A percentile compares a stretch with the other conserved stretches of the same genome.
Conservation (phyloP, 768 basidiomycete species). For the Pleurotus djamor region DNA sequence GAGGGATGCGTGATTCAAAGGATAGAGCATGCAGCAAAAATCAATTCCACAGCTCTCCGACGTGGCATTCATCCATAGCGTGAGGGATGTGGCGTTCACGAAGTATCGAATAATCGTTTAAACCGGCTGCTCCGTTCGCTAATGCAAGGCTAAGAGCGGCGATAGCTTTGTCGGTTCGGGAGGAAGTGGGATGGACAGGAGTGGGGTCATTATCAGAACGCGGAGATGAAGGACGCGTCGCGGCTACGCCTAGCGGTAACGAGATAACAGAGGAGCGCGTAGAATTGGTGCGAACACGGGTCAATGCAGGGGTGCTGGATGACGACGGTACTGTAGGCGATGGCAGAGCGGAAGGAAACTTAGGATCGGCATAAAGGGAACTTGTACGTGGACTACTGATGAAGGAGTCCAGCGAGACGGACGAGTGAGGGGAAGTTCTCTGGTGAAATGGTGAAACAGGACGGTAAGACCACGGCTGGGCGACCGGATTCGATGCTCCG, state of each 20-base stretch:
- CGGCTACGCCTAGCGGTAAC: slow-evolving; percentile 19
- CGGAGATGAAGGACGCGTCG: slow-evolving; percentile 12
- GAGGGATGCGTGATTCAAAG: too few relatives aligned
- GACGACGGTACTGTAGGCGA: slow-evolving; percentile 11
- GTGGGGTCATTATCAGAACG: neutral
- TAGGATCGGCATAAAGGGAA: slow-evolving; percentile 27
- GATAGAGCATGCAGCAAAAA: neutral
- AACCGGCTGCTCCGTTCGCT: slow-evolving; percentile 61
- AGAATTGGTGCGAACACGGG: slow-evolving; percentile 32
- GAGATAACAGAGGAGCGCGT: slow-evolving; percentile 37
- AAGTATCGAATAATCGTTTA: slow-evolving; percentile 55
- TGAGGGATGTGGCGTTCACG: slow-evolving; percentile 30
- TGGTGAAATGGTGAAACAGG: slow-evolving; percentile 12
- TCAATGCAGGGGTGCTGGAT: slow-evolving; percentile 25
- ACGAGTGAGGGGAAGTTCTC: slow-evolving; percentile 13
- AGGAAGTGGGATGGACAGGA: slow-evolving; percentile 25
- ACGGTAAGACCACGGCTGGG: slow-evolving; percentile 10
- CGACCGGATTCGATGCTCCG: slow-evolving; percentile 26
- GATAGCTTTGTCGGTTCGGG: slow-evolving; percentile 56
- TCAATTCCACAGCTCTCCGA: slow-evolving; percentile 56
- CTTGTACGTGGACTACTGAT: slow-evolving; percentile 24
- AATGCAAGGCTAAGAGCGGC: slow-evolving; percentile 58
- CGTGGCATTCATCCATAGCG: slow-evolving; percentile 37
- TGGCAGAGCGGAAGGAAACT: slow-evolving; percentile 7
- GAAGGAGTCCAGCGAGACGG: slow-evolving; percentile 16